Evolutionary conservation across 2,329 filamentous ascomycete species (phyloP), one percentile per base, ranked within the genome.

Genomic region (Paraconiothyrium sp.): DNA sequence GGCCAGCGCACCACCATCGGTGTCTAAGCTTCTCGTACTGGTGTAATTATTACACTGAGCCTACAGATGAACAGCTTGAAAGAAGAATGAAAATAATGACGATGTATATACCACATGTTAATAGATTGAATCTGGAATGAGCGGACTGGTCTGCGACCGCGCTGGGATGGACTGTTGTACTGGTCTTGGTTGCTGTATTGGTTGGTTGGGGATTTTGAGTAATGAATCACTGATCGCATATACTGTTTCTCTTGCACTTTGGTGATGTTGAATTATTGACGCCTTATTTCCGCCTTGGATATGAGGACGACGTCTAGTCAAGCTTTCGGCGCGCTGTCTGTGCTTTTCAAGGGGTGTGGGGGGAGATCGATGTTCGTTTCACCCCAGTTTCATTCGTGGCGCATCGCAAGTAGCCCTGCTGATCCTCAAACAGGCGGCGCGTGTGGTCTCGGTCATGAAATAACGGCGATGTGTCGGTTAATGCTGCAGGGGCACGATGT

Each of bases 1-100:
- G 64, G 56, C 49, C 61, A 44, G 24, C 57, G 46, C 27, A 57
- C 58, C 34, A 57, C 54, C 51, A 51, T 47, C 34, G 60, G 58
- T 57, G 58, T 59, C 47, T 59, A 62, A 39, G 49, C 43, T 35
- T 34, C 52, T 54, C 24, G 43, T 46, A 50, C 46, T 51, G 10
- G 22, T 11, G 10, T 39, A 44, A 16, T 3, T n/a, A 11, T n/a
- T 57, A 24, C 32, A 60, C 51, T 37, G 43, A 46, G 20, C 11
- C n/a, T 27, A 39, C 16, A 16, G 2, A n/a, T 20, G 37, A 22
- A 11, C 27, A 51, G 30, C n/a, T 39, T 3, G 24, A 30, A 48
- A 48, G n/a, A 20, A 22, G 39, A 41, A 8, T n/a, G 35, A 24
- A 2, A 41, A 39, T 24, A 58, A 24, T 22, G 30, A 44, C 5